Base-by-base conservation (phyloP, 1,139 yeast species). In the Pichia sp. region DNA sequence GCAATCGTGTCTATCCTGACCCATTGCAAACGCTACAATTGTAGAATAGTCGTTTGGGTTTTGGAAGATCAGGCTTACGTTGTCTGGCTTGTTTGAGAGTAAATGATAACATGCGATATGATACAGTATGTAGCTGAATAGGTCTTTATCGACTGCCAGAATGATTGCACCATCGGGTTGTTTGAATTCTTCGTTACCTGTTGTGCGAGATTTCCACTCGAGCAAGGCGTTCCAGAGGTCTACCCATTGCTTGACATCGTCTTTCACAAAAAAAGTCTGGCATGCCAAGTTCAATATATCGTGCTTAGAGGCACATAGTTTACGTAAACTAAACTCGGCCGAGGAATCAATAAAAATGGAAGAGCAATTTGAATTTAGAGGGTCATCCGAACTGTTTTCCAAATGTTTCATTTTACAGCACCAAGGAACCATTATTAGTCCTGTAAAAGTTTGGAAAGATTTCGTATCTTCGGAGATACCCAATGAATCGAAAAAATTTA, bases 401-500 rank as follows among this genome's bases (percentile, higher is more conserved):
- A 34, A 30, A 8, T 38, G 23, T 8, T 46, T 29, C 4, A 46
- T 31, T 13, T 47, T 49, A 31, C 49, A 54, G 47, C 53, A 48
- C 41, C 45, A 51, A 16, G 58, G 53, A 15, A 55, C 48, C 29
- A 52, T 16, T n/a, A 53, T 36, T 15, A 53, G 36, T 10, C 32
- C 16, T 1, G 45, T 5, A 19, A 53, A 49, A 19, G 42, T 51
- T 7, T 51, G 45, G 40, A 32, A 40, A 19, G 50, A 41, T 49
- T 43, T 51, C 7, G 45, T 10, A 45, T 53, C 54, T 36, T 54
- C 48, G 3, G 50, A 47, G 11, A 49, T 34, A 5, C 69, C 57
- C 31, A 61, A 61, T 11, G 60, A 56, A 34, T 68, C 67, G 55
- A 75, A 71, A 50, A 75, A 60, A 0, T 72, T 69, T 5, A 73